Percentiles rank a stretch among this genome's conserved stretches.
Evolutionary conservation across 2,329 filamentous ascomycete species (phyloP).

Genomic region (Pyrenochaeta sp.): DNA sequence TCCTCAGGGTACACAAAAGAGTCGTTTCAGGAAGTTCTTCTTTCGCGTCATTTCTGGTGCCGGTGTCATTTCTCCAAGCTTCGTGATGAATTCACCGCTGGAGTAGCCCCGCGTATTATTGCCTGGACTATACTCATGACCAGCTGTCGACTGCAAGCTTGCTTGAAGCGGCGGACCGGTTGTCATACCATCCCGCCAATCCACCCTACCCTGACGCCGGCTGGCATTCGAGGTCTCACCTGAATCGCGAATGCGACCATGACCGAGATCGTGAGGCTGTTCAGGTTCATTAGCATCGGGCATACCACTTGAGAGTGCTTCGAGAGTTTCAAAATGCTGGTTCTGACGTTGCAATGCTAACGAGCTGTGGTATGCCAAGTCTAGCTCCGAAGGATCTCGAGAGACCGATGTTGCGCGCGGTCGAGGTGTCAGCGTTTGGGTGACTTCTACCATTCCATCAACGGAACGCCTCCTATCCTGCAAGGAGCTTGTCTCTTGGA

Average conservation of each 20-base stretch:
- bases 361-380: neutral
- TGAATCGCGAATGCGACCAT: neutral
- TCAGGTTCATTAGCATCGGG: too few species aligned
- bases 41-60: neutral
- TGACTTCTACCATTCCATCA: neutral
- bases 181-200: neutral
- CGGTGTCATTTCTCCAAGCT: neutral
- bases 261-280: neutral
- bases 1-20: neutral
- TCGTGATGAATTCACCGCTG: neutral
- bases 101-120: neutral
- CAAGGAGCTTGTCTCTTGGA: neutral
- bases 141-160: neutral
- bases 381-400: neutral
- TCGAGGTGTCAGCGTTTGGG: neutral
- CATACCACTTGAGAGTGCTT: neutral
- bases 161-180: neutral
- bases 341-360: too few species aligned
- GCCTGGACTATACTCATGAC: neutral
- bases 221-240: neutral
- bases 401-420: neutral
- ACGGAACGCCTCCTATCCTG: neutral
- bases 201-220: neutral
- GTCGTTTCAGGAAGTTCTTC: neutral
- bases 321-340: neutral